phyloP scores from a whole-genome alignment of 2,329 filamentous ascomycete species.

The Paecilomyces niveus region DNA sequence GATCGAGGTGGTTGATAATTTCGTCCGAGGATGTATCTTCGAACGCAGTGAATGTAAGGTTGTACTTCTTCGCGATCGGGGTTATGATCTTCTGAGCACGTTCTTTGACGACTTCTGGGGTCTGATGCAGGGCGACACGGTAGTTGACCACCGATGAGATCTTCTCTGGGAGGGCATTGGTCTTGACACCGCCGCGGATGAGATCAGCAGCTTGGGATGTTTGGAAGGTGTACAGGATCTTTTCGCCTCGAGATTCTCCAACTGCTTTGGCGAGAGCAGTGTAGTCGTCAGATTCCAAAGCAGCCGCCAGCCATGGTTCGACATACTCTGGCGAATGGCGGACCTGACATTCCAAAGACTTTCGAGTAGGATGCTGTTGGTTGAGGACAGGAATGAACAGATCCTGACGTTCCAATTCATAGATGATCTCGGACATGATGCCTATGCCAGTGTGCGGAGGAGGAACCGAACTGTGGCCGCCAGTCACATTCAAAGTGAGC shows the following conservation, averaged over 20 bases:
- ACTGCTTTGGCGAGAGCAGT: slow-evolving; percentile 31
- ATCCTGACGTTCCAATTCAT: slow-evolving; percentile 52
- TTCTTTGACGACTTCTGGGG: slow-evolving; percentile 38
- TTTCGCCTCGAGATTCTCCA: slow-evolving; percentile 31
- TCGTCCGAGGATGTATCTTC: slow-evolving; percentile 17
- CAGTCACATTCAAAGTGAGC: slow-evolving; percentile 50
- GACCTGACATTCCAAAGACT: slow-evolving; percentile 52
- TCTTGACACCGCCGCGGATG: slow-evolving; percentile 50
- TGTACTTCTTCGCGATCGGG: slow-evolving; percentile 43
- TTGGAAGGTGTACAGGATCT: slow-evolving; percentile 48
- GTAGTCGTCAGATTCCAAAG: slow-evolving; percentile 42
- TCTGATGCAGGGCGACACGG: slow-evolving; percentile 50
- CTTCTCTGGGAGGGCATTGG: slow-evolving; percentile 52
- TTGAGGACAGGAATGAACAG: slow-evolving; percentile 48
- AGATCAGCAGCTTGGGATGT: slow-evolving; percentile 52
- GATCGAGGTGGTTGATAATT: slow-evolving; percentile 19
- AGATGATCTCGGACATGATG: slow-evolving; percentile 59
- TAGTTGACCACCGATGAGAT: slow-evolving; percentile 49
- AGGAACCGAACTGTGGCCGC: slow-evolving; percentile 55
- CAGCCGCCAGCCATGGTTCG: slow-evolving; percentile 32
- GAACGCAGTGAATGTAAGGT: slow-evolving; percentile 44
- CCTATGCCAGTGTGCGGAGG: slow-evolving; percentile 63
- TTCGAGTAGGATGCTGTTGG: slow-evolving; percentile 49
- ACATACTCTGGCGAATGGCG: slow-evolving; percentile 46
- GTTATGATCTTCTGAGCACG: slow-evolving; percentile 42